Base-by-base conservation (phyloP, 2,329 filamentous ascomycete species). In the Clonostachys rosea region DNA sequence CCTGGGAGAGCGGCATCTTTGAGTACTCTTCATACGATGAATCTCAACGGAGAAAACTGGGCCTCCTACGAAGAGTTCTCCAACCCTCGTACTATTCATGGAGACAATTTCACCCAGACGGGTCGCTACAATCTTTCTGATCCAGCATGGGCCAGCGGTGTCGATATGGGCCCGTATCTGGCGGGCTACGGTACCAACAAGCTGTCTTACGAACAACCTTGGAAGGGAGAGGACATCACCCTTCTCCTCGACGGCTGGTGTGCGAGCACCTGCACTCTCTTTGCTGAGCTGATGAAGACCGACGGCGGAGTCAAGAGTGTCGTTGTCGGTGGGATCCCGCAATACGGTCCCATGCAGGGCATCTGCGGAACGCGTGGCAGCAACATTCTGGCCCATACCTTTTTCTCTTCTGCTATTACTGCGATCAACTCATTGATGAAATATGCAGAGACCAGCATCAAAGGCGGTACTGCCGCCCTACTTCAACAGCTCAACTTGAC, bases 291-390 rank as follows among this genome's bases (percentile, higher is more conserved):
- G 24, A 72, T 84, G 68, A 70, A 71, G 7, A 62, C 68, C 48
- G 67, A 71, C 48, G 69, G 68, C 33, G 73, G 75, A 17, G 75
- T 86, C 3, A 76, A 75, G 52, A 77, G 76, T 35, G 70, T 86
- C 42, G 71, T 71, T 2, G 67, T 83, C 24, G 83, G 83, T 13
- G 83, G 83, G 2, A 73, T 79, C 8, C 73, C 81, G 1, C 62
- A 64, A 6, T 52, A 64, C 4, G 57, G 56, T 4, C 72, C 75
- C 3, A 84, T 83, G 65, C 78, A 83, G 62, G 70, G 68, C 5
- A 62, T 84, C 4, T 81, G 81, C n/a, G 79, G 78, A 13, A 70
- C 77, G 10, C 79, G 81, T 53, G 82, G 82, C 18, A 65, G 67
- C 0, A 68, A 75, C 49, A 58, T 69, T 3, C 48, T 65, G 6